Percentiles rank a stretch among this genome's conserved stretches.
These are phyloP conservation scores for Rhexocercosporidium sp. DNA, from an alignment of 2,329 filamentous ascomycete genomes.

Conservation along the genomic window DNA sequence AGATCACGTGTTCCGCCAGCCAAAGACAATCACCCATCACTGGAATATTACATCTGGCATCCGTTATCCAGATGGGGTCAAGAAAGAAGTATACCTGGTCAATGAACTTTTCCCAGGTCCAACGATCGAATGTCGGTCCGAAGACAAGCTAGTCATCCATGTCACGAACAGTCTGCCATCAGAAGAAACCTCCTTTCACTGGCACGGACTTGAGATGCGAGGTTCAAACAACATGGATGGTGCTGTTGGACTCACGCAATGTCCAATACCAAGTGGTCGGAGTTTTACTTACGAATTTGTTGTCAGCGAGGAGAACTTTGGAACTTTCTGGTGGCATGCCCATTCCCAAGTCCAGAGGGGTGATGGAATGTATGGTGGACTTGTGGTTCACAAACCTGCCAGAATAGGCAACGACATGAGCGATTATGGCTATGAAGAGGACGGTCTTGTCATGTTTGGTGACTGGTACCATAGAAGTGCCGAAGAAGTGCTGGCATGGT, in stretches of 20 bases:
- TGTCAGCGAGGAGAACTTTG: constrained; percentile 44
- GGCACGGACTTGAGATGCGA: constrained; percentile 65
- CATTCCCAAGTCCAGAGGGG: constrained; percentile 49
- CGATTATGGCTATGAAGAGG: constrained; percentile 43
- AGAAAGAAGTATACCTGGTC: constrained; percentile 54
- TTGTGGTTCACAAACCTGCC: constrained; percentile 49
- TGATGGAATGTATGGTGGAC: constrained; percentile 53
- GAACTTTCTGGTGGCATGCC: constrained; percentile 48
- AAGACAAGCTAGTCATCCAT: constrained; percentile 56
- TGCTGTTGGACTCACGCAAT: constrained; percentile 53
- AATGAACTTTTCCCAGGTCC: constrained; percentile 57
- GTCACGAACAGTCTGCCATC: constrained; percentile 52
- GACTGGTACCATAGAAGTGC: constrained; percentile 55
- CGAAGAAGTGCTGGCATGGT: constrained; percentile 49
- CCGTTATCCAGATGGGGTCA: constrained; percentile 55
- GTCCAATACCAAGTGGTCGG: constrained; percentile 34
- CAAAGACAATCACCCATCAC: constrained; percentile 43
- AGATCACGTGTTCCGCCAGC: constrained; percentile 46
- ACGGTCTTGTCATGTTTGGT: constrained; percentile 52
- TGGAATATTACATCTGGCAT: constrained; percentile 49
- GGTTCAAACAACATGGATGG: constrained; percentile 64
- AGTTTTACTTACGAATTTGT: constrained; percentile 38
- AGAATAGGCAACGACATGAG: constrained; percentile 24
- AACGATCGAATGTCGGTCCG: constrained; percentile 45
- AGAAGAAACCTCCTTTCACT: constrained; percentile 58